phyloP scores from a whole-genome alignment of 2,329 filamentous ascomycete species.

The Hypoxylon sp. region DNA sequence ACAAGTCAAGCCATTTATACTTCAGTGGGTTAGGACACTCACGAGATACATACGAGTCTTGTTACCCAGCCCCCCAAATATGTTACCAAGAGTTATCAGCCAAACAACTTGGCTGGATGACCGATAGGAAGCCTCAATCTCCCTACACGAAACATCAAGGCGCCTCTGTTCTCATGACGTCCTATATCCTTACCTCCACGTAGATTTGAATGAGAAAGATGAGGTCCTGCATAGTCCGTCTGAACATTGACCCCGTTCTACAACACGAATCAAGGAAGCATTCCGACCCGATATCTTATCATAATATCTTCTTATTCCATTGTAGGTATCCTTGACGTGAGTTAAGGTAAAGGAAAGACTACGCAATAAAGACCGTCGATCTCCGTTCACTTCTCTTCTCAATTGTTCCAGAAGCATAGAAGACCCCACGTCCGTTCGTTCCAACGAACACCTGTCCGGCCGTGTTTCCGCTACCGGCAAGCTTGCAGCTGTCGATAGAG shows the following conservation, averaged over 20 bases:
- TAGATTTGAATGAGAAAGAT: too few relatives aligned
- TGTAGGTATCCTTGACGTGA: neutral
- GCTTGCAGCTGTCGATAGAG: slow-evolving; percentile 57
- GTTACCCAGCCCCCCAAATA: neutral
- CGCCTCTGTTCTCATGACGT: too few relatives aligned
- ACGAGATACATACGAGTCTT: slow-evolving; percentile 3
- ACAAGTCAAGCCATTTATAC: neutral
- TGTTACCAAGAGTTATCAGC: too few relatives aligned
- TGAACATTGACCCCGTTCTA: too few relatives aligned
- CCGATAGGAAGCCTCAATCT: too few relatives aligned
- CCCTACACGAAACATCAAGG: too few relatives aligned
- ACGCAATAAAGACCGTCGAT: slow-evolving; percentile 14
- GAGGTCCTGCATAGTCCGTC: too few relatives aligned
- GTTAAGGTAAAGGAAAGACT: slow-evolving; percentile 5
- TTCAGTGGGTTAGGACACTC: slow-evolving; percentile 2
- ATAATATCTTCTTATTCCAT: neutral
- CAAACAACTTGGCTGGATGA: too few relatives aligned
- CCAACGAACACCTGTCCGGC: slow-evolving; percentile 65
- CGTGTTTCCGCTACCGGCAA: slow-evolving; percentile 63
- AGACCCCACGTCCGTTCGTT: slow-evolving; percentile 65
- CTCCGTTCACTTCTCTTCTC: slow-evolving; percentile 16
- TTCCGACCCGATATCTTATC: too few relatives aligned
- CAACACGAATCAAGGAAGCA: too few relatives aligned
- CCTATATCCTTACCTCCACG: too few relatives aligned
- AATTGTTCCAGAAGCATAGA: slow-evolving; percentile 55